These are phyloP conservation scores for Claviceps humidiphila DNA, from an alignment of 2,329 filamentous ascomycete genomes.

Conservation along the genomic window DNA sequence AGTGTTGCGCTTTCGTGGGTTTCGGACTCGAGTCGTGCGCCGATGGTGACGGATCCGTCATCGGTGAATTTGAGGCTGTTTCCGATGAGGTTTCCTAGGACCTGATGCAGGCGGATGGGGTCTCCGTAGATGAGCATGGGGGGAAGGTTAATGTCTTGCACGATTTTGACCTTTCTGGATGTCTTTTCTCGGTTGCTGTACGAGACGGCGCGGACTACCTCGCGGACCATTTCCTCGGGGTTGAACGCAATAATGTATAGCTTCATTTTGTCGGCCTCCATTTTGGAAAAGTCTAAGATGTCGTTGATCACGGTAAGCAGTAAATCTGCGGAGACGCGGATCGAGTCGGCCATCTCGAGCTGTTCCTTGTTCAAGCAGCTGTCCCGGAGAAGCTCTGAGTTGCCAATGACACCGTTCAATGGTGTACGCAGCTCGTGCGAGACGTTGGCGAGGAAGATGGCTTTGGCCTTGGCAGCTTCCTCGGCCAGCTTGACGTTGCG, in stretches of 20 bases:
- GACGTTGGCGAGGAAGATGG: conserved; percentile 68
- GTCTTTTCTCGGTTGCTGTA: conserved; percentile 53
- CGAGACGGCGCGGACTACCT: conserved; percentile 52
- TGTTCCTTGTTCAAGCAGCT: conserved; percentile 64
- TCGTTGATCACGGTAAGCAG: conserved; percentile 89
- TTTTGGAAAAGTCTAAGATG: conserved; percentile 89
- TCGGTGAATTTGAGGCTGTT: conserved; percentile 94
- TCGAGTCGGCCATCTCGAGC: conserved; percentile 75
- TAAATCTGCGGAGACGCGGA: conserved; percentile 71
- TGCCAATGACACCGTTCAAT: conserved; percentile 79
- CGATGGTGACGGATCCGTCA: conserved; percentile 72
- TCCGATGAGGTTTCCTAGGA: conserved; percentile 70
- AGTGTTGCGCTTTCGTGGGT: conserved; percentile 57
- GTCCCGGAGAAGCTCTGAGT: conserved; percentile 70
- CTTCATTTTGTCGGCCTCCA: conserved; percentile 79
- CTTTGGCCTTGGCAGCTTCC: conserved; percentile 72
- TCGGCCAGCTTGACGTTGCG: conserved; percentile 71
- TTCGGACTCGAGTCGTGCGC: conserved; percentile 59
- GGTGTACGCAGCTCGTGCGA: conserved; percentile 73
- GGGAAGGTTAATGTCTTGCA: conserved; percentile 59
- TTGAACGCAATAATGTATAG: conserved; percentile 60
- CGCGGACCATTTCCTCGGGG: conserved; percentile 51
- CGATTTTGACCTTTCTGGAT: conserved; percentile 47
- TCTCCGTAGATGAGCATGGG: conserved; percentile 60
- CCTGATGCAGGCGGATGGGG: conserved; percentile 53